Percentiles rank a stretch among this genome's conserved stretches.
phyloP scores from a whole-genome alignment of 2,329 filamentous ascomycete species.

The Ascochyta rabiei region DNA sequence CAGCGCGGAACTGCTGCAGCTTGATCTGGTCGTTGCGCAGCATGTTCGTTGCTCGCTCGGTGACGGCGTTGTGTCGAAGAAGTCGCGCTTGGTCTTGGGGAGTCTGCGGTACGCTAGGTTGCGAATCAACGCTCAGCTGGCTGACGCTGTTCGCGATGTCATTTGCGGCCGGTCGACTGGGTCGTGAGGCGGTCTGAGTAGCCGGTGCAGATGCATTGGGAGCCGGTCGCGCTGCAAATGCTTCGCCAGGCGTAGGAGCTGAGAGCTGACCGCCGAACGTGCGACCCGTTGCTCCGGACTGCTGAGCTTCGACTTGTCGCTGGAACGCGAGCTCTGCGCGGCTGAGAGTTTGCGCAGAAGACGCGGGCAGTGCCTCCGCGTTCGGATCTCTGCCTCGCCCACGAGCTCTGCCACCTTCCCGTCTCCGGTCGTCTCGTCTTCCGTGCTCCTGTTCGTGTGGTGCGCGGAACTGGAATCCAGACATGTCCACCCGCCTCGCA shows the following conservation, averaged over 20 bases:
- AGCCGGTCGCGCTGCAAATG: constrained; percentile 56
- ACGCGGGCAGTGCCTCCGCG: constrained; percentile 75
- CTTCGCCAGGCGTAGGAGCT: constrained; percentile 51
- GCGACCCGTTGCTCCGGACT: constrained; percentile 77
- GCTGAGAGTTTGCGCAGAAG: constrained; percentile 78
- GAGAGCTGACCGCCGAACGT: constrained; percentile 87
- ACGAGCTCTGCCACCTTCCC: constrained; percentile 57
- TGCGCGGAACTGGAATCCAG: constrained; percentile 78
- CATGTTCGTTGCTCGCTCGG: constrained; percentile 82
- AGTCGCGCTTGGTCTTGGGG: constrained; percentile 82
- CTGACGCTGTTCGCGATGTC: constrained; percentile 28
- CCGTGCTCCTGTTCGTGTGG: constrained; percentile 70
- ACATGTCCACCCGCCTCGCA: constrained; percentile 83
- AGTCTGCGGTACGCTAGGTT: constrained; percentile 49
- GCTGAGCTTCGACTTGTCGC: constrained; percentile 88
- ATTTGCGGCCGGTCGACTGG: constrained; percentile 21
- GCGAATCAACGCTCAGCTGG: constrained; percentile 43
- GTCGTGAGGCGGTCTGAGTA: constrained; percentile 50
- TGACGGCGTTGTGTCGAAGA: constrained; percentile 80
- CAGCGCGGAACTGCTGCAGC: constrained; percentile 75
- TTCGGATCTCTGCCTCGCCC: constrained; percentile 85
- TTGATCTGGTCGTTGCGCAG: constrained; percentile 78
- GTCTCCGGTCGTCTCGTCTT: constrained; percentile 46
- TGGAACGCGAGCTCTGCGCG: constrained; percentile 92
- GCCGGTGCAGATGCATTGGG: constrained; percentile 43